phyloP scores from a whole-genome alignment of 768 basidiomycete genomes.

The Russula vinacea region DNA sequence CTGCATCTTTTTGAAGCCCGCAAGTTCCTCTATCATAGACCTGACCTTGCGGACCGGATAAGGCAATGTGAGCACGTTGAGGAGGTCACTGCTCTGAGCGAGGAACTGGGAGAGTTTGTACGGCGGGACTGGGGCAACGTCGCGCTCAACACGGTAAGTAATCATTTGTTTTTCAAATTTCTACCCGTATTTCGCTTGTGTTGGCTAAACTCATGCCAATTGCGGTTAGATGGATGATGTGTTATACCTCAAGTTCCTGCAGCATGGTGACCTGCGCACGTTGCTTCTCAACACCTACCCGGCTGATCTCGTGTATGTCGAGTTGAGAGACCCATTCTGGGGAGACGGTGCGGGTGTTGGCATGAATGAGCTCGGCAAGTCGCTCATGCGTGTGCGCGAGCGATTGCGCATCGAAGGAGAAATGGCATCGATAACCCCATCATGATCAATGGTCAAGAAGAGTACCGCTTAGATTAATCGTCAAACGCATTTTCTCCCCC shows the following conservation, averaged over 20 bases:
- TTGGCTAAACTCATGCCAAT: no score
- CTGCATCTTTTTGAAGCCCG: constrained; percentile 75
- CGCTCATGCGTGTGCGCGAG: constrained; percentile 55
- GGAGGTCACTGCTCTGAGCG: neutral
- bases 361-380: constrained; percentile 60
- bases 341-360: constrained; percentile 57
- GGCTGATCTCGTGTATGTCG: constrained; percentile 46
- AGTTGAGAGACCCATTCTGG: constrained; percentile 59
- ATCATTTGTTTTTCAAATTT: no score
- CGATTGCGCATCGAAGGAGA: constrained; percentile 38
- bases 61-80: neutral
- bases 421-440: neutral
- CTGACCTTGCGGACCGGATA: neutral
- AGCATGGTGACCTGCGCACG: constrained; percentile 57
- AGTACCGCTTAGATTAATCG: no score
- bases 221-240: constrained; percentile 61
- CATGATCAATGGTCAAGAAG: neutral
- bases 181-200: no score
- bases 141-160: constrained; percentile 43
- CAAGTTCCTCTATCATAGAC: constrained; percentile 53
- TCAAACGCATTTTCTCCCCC: no score
- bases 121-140: constrained; percentile 32
- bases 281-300: constrained; percentile 54
- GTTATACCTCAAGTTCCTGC: constrained; percentile 62
- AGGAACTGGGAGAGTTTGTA: neutral